Base-by-base conservation (phyloP, 139 green algal species). In the Penium margaritaceum region DNA sequence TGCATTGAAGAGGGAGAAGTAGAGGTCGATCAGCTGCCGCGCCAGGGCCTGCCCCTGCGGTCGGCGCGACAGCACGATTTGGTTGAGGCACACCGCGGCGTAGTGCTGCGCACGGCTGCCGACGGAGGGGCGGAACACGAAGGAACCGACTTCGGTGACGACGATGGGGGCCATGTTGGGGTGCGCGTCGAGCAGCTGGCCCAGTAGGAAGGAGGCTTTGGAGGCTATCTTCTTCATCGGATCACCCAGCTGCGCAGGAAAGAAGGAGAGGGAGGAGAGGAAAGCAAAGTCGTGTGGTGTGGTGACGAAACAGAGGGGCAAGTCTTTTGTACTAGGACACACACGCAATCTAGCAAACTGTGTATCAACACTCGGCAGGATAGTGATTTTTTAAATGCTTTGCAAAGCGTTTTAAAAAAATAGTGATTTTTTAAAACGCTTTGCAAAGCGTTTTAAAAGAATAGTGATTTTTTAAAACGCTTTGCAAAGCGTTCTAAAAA, bases 81-180 rank as follows among this genome's bases (percentile, higher is more conserved):
- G 91, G 81, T 95, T 96, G 34, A 97, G 86, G 62, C 92, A 96
- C 0, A 96, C 82, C 0, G 92, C 85, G 1, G 79, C 80, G 66
- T 95, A 95, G 83, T 97, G 96, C 0, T 84, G 82, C 0, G 88
- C 91, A 30, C 92, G 85, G 29, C 89, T 83, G 15, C 78, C 53
- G n/a, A 94, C 84, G 19, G 19, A 15, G 1, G 74, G 86, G 27
- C 87, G 68, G 74, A 96, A 96, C 53, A 92, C 36, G 54, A 96
- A 96, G 21, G 83, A 83, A 84, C 95, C 88, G 35, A 95, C 87
- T 84, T 96, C 92, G 0, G 84, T 64, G 32, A 91, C 85, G 1
- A 96, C 87, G 2, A 95, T 81, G 34, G 34, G 21, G 74, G 90
- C 92, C 92, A 97, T 97, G 36, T 72, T 81, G 0, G 92, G 91